phyloP scores from a whole-genome alignment of 306 rosid species.

The Geum urbanum region DNA sequence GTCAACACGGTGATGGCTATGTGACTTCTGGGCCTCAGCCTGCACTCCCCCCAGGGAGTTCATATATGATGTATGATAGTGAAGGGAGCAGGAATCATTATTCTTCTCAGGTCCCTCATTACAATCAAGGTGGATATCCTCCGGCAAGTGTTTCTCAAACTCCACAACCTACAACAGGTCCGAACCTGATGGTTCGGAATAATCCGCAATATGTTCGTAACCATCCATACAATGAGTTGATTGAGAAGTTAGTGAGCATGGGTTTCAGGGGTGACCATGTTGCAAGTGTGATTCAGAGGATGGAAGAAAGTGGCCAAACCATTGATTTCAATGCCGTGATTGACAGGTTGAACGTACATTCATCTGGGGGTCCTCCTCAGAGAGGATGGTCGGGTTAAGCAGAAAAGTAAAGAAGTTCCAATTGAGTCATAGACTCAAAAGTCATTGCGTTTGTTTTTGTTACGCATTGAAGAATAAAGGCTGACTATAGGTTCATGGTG shows the following conservation, averaged over 20 bases:
- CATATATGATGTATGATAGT: slow-evolving; percentile 77
- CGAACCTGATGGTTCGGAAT: slow-evolving; percentile 51
- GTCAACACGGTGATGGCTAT: slow-evolving; percentile 57
- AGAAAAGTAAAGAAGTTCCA: neutral
- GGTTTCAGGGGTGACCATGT: slow-evolving; percentile 83
- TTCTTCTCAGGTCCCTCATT: slow-evolving; percentile 60
- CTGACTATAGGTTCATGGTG: slow-evolving; percentile 36
- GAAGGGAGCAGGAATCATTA: slow-evolving; percentile 68
- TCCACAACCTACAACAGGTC: slow-evolving; percentile 37
- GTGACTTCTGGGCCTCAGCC: slow-evolving; percentile 49
- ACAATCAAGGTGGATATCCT: slow-evolving; percentile 66
- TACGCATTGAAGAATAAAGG: slow-evolving; percentile 94
- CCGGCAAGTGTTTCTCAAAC: slow-evolving; percentile 63
- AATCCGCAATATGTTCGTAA: slow-evolving; percentile 61
- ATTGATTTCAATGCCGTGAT: slow-evolving; percentile 84
- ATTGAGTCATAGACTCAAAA: slow-evolving; percentile 10
- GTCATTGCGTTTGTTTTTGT: slow-evolving; percentile 81
- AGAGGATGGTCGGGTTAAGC: slow-evolving; percentile 74
- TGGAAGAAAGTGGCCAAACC: slow-evolving; percentile 91
- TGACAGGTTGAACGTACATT: slow-evolving; percentile 71
- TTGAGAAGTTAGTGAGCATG: slow-evolving; percentile 80
- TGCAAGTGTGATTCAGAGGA: slow-evolving; percentile 77
- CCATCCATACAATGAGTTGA: slow-evolving; percentile 76
- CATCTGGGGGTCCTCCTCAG: slow-evolving; percentile 58
- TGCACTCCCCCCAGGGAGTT: slow-evolving; percentile 53